A percentile compares a stretch with the other conserved stretches of the same genome.
These are phyloP conservation scores for Tylopilus sp. DNA, from an alignment of 768 basidiomycete genomes.

Conservation along the genomic window DNA sequence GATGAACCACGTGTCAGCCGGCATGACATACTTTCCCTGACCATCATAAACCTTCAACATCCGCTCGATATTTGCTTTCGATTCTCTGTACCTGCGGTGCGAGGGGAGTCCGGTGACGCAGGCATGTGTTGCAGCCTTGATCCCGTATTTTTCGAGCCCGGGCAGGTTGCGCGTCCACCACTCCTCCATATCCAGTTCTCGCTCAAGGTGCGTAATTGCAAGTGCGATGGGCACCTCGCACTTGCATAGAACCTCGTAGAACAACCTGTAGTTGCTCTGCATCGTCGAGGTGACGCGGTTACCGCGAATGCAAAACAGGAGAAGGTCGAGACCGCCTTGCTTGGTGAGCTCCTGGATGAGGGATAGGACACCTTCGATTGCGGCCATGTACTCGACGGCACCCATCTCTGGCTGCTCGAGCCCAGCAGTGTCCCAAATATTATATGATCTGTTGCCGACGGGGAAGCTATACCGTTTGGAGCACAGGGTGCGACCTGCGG, in stretches of 20 bases:
- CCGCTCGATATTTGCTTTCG: slow-evolving; percentile 10
- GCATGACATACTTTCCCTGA: slow-evolving; percentile 19
- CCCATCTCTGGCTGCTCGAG: slow-evolving; percentile 27
- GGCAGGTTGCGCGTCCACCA: slow-evolving; percentile 31
- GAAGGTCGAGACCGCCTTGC: slow-evolving; percentile 36
- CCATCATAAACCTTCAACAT: slow-evolving; percentile 17
- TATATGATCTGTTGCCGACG: slow-evolving; percentile 12
- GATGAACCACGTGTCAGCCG: slow-evolving; percentile 23
- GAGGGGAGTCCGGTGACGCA: slow-evolving; percentile 29
- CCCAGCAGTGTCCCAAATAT: slow-evolving; percentile 33
- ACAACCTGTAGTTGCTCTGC: slow-evolving; percentile 37
- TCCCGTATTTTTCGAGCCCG: slow-evolving; percentile 18
- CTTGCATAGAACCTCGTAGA: slow-evolving; percentile 38
- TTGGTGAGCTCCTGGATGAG: slow-evolving; percentile 34
- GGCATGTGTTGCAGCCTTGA: slow-evolving; percentile 26
- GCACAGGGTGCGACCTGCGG: slow-evolving; percentile 34
- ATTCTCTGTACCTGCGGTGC: slow-evolving; percentile 19
- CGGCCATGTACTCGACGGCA: slow-evolving; percentile 20
- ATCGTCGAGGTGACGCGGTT: slow-evolving; percentile 34
- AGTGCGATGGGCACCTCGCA: slow-evolving; percentile 27
- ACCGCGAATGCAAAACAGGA: slow-evolving; percentile 38
- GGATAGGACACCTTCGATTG: slow-evolving; percentile 24
- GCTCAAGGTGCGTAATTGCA: slow-evolving; percentile 37
- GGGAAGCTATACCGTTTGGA: slow-evolving; percentile 23
- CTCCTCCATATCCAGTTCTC: slow-evolving; percentile 28